These are phyloP conservation scores for Cladophialophora exuberans DNA, from an alignment of 2,329 filamentous ascomycete species.

Conservation along the genomic window DNA sequence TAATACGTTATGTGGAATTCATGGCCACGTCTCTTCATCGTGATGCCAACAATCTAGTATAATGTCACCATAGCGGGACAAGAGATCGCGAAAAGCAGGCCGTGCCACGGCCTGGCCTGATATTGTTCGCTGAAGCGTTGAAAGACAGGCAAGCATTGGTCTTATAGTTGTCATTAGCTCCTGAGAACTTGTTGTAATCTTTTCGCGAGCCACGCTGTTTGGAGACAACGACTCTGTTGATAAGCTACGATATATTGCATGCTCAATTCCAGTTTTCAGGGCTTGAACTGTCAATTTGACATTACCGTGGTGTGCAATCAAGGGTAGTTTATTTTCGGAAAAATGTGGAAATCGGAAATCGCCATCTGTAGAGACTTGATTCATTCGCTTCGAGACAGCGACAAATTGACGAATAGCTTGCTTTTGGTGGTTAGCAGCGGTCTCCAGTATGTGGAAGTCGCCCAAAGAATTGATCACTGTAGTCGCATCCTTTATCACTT, in stretches of 20 bases:
- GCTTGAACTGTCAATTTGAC: background rate
- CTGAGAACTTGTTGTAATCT: background rate
- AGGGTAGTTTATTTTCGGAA: conserved; percentile 1
- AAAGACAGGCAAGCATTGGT: background rate
- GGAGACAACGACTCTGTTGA: background rate
- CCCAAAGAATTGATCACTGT: background rate
- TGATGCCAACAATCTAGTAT: conserved; percentile 8
- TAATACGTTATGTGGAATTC: no score
- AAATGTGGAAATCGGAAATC: background rate
- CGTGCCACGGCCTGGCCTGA: conserved; percentile 4
- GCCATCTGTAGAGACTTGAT: background rate
- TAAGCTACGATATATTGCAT: background rate
- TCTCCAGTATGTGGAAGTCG: background rate
- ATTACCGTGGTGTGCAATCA: conserved; percentile 8
- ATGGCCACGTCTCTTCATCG: background rate
- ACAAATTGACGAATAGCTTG: background rate
- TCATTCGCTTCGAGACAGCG: background rate
- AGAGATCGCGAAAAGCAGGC: conserved; percentile 3
- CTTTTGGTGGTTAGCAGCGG: background rate
- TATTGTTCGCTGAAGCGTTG: background rate
- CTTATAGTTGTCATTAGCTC: background rate
- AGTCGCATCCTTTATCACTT: background rate
- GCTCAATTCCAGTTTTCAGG: conserved; percentile 1
- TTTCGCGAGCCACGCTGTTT: background rate
- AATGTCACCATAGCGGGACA: conserved; percentile 2